phyloP scores from a whole-genome alignment of 805 yeast species.

The Cyberlindnera lachancei region DNA sequence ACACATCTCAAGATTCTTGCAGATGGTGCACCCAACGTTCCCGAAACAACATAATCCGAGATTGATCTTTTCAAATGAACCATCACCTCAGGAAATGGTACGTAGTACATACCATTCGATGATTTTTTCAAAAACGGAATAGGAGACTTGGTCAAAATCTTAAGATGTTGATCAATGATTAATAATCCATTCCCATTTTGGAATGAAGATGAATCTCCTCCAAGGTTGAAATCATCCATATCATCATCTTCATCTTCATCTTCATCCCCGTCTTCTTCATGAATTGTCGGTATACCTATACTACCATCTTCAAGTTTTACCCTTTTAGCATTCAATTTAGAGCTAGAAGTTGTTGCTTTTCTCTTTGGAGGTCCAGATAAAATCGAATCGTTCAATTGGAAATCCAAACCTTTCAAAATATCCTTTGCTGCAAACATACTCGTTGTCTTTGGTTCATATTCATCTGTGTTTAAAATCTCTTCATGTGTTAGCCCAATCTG shows the following conservation, averaged over 20 bases:
- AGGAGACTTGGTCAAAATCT: conserved; percentile 47
- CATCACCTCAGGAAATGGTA: conserved; percentile 51
- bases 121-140: conserved; percentile 54
- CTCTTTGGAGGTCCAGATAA: conserved; percentile 33
- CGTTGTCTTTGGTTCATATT: conserved; percentile 25
- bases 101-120: conserved; percentile 44
- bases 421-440: conserved; percentile 37
- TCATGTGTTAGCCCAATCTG: conserved; percentile 46
- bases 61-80: conserved; percentile 39
- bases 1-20: conserved; percentile 74
- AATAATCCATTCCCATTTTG: conserved; percentile 16
- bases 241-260: conserved; percentile 24
- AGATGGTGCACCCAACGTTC: conserved; percentile 58
- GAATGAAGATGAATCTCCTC: too few species aligned
- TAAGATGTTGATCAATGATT: conserved; percentile 57
- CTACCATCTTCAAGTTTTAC: conserved; percentile 34
- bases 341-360: conserved; percentile 6
- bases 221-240: conserved; percentile 15
- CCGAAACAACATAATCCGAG: conserved; percentile 50
- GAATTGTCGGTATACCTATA: conserved; percentile 19
- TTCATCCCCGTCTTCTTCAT: conserved; percentile 20
- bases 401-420: conserved; percentile 35
- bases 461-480: conserved; percentile 25
- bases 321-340: conserved; percentile 25
- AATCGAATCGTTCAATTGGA: conserved; percentile 34